Base-by-base conservation (phyloP, 1,284 basidiomycete species). In the Trichosporon ovoides region DNA sequence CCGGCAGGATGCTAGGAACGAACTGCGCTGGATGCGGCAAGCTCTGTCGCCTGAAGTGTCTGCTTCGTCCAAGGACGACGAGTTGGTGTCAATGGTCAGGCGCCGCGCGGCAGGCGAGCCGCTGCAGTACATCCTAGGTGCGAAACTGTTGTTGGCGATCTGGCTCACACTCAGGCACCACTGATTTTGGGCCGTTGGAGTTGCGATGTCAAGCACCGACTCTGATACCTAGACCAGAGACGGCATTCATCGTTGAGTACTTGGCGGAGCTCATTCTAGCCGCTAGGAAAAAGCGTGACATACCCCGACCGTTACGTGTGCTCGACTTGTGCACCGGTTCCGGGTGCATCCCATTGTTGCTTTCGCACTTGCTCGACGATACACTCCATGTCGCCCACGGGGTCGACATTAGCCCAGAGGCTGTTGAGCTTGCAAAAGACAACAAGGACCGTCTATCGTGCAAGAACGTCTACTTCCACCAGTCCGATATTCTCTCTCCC, bases 161-260 rank as follows among this genome's bases (percentile, higher is more conserved):
- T 5, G 31, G 33, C 55, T 57, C 34, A 64, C 50, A 12, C 2
- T 7, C 34, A 93, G 91, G 91, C 16, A 84, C 84, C 38, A 88
- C 91, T 66, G 91, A 92, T 2, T 96, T 97, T 77, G 90, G 91
- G 5, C 84, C 86, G 2, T 82, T 95, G 50, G 81, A 83, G 61
- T 81, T 95, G 63, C 78, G 84, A 54, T 80, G 82, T 5, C 84
- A 87, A 22, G 78, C 86, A 2, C 93, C 93, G 0, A 84, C 86
- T 6, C 84, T 96, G 60, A 96, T 96, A 48, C 92, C 93, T 3
- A 86, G 92, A 7, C 88, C 91, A 40, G 92, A 97, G 75, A 97
- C 93, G 1, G 92, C 95, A 66, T 78, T 91, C 48, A 61, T 75
- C 38, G 65, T 71, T 88, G 87, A 88, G 55, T 67, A 43, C 18